A percentile compares a stretch with the other conserved stretches of the same genome.
phyloP scores from a whole-genome alignment of 2,329 filamentous ascomycete genomes.

The Microcyclosporella mali region DNA sequence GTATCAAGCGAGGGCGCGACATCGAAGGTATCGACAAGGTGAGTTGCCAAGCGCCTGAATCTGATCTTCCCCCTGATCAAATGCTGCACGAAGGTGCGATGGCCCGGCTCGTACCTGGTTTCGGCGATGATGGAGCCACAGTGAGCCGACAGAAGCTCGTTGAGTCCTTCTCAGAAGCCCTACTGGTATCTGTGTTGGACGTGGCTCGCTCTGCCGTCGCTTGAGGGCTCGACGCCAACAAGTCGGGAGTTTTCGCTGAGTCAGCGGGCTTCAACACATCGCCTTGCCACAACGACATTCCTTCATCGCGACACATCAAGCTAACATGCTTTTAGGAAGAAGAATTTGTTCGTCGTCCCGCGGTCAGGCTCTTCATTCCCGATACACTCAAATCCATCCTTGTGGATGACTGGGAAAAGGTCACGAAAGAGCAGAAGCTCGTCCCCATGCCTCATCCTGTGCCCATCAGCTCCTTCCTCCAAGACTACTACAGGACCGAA shows the following conservation, averaged over 20 bases:
- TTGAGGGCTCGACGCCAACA: too few relatives aligned
- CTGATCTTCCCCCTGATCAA: background rate
- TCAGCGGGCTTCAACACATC: too few relatives aligned
- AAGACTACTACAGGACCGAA: constrained; percentile 74
- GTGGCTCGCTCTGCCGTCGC: too few relatives aligned
- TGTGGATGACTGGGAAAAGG: constrained; percentile 98
- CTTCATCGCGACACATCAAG: background rate
- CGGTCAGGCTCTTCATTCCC: constrained; percentile 78
- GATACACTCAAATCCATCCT: constrained; percentile 86
- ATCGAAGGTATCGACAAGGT: constrained; percentile 74
- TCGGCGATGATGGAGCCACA: too few relatives aligned
- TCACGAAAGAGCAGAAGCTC: constrained; percentile 90
- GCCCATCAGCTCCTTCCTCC: constrained; percentile 69
- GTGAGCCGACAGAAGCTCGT: too few relatives aligned
- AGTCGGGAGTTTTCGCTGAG: too few relatives aligned
- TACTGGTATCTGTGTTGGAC: too few relatives aligned
- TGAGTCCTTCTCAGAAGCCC: background rate
- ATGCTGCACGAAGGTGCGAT: background rate
- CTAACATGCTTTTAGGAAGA: constrained; percentile 65
- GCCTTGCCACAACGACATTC: too few relatives aligned
- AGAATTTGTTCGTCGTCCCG: constrained; percentile 72
- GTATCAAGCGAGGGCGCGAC: constrained; percentile 68
- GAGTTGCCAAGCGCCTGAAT: constrained; percentile 18
- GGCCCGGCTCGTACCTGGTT: background rate
- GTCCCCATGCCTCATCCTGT: constrained; percentile 74